A percentile compares a stretch with the other conserved stretches of the same genome.
Evolutionary conservation across 768 basidiomycete genomes (phyloP).

Genomic region (Leucogyrophana mollusca): DNA sequence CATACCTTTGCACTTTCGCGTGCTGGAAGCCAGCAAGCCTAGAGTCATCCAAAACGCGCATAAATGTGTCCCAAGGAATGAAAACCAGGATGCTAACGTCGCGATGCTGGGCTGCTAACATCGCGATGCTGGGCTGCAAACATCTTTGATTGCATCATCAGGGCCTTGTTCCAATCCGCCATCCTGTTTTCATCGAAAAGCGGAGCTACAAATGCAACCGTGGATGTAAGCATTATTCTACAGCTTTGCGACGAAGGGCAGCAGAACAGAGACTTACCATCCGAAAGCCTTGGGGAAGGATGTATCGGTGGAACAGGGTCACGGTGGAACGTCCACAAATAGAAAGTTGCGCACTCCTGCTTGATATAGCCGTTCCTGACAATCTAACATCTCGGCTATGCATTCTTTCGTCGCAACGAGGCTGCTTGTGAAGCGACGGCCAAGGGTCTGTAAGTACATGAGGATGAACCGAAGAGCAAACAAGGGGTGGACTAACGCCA

Average conservation of each 20-base stretch:
- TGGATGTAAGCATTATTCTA: too few species aligned
- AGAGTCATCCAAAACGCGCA: constrained; percentile 47
- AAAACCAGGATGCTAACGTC: constrained; percentile 50
- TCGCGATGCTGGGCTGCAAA: constrained; percentile 45
- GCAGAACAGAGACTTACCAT: too few species aligned
- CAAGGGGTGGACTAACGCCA: too few species aligned
- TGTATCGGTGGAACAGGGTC: constrained; percentile 32
- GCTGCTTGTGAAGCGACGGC: too few species aligned
- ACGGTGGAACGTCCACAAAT: constrained; percentile 59
- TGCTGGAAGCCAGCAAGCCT: not conserved
- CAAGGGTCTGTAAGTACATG: too few species aligned
- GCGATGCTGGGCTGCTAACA: constrained; percentile 39
- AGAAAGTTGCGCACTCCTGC: constrained; percentile 54
- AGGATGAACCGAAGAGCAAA: too few species aligned
- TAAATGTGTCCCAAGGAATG: constrained; percentile 48
- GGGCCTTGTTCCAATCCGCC: constrained; percentile 44
- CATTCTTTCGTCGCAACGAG: too few species aligned
- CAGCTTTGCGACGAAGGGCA: too few species aligned
- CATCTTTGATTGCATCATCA: constrained; percentile 27
- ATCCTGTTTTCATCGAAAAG: not conserved
- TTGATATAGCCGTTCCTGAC: constrained; percentile 48
- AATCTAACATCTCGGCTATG: constrained; percentile 32
- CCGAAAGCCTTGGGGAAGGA: too few species aligned
- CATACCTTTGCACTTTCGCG: constrained; percentile 20
- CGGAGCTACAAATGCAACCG: too few species aligned